Percentiles rank a stretch among this genome's conserved stretches.
Evolutionary conservation across 164 flowering plant genomes (phyloP).

Genomic region (Liriodendron chinense): DNA sequence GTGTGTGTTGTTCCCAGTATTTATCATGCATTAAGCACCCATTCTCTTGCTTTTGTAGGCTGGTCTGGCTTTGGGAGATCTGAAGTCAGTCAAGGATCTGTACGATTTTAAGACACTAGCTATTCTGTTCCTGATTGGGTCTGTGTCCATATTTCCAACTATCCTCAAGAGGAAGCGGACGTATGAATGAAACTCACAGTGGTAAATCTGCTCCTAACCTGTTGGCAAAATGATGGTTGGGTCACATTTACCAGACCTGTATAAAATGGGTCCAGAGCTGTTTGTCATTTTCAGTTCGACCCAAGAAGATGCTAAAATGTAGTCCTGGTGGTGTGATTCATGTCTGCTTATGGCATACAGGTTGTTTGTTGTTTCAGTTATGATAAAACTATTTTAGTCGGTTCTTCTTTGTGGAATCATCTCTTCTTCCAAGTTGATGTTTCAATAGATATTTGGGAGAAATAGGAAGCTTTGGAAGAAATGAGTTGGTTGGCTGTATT

Average conservation of each 20-base stretch:
- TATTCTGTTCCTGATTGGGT: slow-evolving; percentile 81
- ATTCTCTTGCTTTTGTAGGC: slow-evolving; percentile 43
- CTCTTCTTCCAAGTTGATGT: background rate
- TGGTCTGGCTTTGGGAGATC: slow-evolving; percentile 89
- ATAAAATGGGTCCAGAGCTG: background rate
- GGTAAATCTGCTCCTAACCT: background rate
- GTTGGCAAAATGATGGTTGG: background rate
- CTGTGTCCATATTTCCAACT: slow-evolving; percentile 57
- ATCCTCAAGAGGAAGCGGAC: slow-evolving; percentile 68
- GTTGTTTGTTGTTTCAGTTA: background rate
- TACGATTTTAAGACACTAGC: slow-evolving; percentile 76
- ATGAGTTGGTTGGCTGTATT: background rate
- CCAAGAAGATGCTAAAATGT: background rate
- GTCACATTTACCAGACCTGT: background rate
- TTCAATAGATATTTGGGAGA: background rate
- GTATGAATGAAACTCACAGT: slow-evolving; percentile 46
- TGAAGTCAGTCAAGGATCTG: slow-evolving; percentile 76
- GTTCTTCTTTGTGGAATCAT: background rate
- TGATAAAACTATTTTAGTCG: background rate
- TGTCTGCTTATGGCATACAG: background rate
- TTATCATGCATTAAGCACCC: no score
- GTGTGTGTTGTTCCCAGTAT: no score
- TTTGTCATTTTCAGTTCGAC: background rate
- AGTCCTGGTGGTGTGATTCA: background rate
- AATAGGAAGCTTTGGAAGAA: background rate